Base-by-base conservation (phyloP, 1,284 basidiomycete species). In the Tilletia caries region DNA sequence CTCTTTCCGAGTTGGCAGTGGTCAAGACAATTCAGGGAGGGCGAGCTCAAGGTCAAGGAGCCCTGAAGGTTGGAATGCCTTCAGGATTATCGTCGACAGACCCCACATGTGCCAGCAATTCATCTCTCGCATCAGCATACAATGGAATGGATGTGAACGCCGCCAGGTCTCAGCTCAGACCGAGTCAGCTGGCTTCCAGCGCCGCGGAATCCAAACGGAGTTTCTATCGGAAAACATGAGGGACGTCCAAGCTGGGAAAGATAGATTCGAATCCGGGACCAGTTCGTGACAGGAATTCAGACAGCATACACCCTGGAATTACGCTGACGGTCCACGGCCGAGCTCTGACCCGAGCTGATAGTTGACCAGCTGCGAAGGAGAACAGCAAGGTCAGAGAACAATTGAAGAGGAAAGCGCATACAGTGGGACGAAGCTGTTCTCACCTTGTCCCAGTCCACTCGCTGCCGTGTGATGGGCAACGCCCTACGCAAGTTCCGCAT, bases 371-470 rank as follows among this genome's bases (percentile, higher is more conserved):
- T 67, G 66, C 10, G 41, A 29, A 44, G 20, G 13, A 25, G n/a
- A 15, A 48, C 32, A 66, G n/a, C 37, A 15, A 29, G 37, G 64
- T 44, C 23, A 32, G 41, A 37, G 1, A 65, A 1, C 13, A 8
- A 12, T 18, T 37, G 44, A 66, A 52, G 32, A 48, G 25, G 29
- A 29, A 20, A 3, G 4, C 46, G 48, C 48, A 2, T 37, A 41
- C 10, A 65, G 62, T 33, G 20, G 13, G 33, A 64, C 20, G 27
- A 8, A 29, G 64, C 37, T 23, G 25, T n/a, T n/a, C 71, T 71
- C 67, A 80, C 79, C 74, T 82, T 80, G 62, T 82, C 78, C 82
- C 82, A 83, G 68, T 83, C 80, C 33, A 83, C 68, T 71, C 81
- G 81, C 70, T 83, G 79, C 64, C 76, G 70, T 10, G 82, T 82